A percentile compares a stretch with the other conserved stretches of the same genome.
Conservation (phyloP, 495 filamentous ascomycete species). For the Aspergillus olivimuriae region DNA sequence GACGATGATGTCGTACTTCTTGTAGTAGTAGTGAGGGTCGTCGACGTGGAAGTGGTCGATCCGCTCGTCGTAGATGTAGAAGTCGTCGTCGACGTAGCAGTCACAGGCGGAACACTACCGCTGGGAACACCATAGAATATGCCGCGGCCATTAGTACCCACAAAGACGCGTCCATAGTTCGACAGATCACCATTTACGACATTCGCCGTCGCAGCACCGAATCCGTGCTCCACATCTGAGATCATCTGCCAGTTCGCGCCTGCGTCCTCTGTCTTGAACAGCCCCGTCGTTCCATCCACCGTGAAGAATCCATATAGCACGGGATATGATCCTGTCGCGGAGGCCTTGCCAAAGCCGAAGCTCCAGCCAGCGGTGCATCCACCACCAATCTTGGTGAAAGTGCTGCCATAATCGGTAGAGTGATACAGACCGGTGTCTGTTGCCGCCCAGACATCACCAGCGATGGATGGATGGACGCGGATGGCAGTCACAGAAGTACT, state of each 20-base stretch:
- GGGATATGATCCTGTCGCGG: not conserved
- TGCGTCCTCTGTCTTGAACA: conserved; percentile 10
- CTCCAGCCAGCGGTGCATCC: conserved; percentile 5
- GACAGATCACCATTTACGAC: conserved; percentile 9
- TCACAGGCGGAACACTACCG: not conserved
- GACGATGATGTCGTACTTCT: not conserved
- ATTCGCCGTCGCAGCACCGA: conserved; percentile 8
- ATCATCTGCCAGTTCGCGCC: conserved; percentile 9
- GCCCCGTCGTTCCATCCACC: conserved; percentile 4
- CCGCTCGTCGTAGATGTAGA: not conserved
- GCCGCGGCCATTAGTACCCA: conserved; percentile 10
- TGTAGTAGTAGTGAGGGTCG: not conserved
- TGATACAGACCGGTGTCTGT: conserved; percentile 12
- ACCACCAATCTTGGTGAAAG: conserved; percentile 6
- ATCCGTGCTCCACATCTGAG: conserved; percentile 8
- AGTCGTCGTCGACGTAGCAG: conserved; percentile 1
- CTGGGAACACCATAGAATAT: conserved; percentile 10
- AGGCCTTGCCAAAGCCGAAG: conserved; percentile 8
- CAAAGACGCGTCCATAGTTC: conserved; percentile 7
- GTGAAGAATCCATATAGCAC: conserved; percentile 12
- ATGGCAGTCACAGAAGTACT: conserved; percentile 8
- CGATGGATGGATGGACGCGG: conserved; percentile 9
- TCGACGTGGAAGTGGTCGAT: not conserved
- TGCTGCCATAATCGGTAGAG: conserved; percentile 8
- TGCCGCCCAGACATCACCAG: conserved; percentile 10